Percentiles rank a stretch among this genome's conserved stretches.
Evolutionary conservation across 2,329 filamentous ascomycete genomes (phyloP).

Genomic region (Clonostachys rhizophaga): DNA sequence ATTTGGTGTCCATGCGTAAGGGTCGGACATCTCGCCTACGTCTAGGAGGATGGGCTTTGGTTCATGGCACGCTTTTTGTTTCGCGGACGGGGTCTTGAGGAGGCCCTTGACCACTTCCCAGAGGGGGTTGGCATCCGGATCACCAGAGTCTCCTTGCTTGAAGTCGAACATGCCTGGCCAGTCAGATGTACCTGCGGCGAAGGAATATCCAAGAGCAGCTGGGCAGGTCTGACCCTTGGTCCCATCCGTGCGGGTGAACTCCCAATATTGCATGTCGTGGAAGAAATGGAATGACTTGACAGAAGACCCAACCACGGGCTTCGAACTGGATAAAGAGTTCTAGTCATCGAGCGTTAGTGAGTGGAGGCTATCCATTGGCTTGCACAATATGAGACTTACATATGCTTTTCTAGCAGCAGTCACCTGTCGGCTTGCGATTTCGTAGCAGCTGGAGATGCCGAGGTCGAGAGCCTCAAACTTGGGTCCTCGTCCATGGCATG

Average conservation of each 20-base stretch:
- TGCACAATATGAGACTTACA: constrained; percentile 15
- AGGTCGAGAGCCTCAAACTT: constrained; percentile 63
- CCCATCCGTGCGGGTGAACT: constrained; percentile 70
- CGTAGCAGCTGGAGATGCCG: constrained; percentile 69
- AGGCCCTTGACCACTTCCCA: constrained; percentile 74
- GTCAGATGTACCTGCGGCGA: constrained; percentile 89
- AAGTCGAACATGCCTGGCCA: constrained; percentile 92
- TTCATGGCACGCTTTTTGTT: constrained; percentile 71
- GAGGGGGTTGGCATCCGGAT: constrained; percentile 66
- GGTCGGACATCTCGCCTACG: constrained; percentile 71
- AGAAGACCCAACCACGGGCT: constrained; percentile 53
- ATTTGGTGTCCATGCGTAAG: constrained; percentile 88
- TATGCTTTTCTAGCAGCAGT: constrained; percentile 46
- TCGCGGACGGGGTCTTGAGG: constrained; percentile 63
- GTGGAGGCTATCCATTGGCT: no score
- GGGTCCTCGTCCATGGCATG: constrained; percentile 72
- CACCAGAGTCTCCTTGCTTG: constrained; percentile 74
- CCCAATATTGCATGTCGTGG: constrained; percentile 73
- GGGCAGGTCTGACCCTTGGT: constrained; percentile 71
- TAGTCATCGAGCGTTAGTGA: constrained; percentile 25
- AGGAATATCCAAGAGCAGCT: constrained; percentile 85
- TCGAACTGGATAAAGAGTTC: constrained; percentile 41
- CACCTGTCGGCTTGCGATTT: constrained; percentile 72
- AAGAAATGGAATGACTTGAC: constrained; percentile 85
- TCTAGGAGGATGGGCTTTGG: constrained; percentile 85